Base-by-base conservation (phyloP, 495 filamentous ascomycete genomes). In the Hyaloscypha finlandica region DNA sequence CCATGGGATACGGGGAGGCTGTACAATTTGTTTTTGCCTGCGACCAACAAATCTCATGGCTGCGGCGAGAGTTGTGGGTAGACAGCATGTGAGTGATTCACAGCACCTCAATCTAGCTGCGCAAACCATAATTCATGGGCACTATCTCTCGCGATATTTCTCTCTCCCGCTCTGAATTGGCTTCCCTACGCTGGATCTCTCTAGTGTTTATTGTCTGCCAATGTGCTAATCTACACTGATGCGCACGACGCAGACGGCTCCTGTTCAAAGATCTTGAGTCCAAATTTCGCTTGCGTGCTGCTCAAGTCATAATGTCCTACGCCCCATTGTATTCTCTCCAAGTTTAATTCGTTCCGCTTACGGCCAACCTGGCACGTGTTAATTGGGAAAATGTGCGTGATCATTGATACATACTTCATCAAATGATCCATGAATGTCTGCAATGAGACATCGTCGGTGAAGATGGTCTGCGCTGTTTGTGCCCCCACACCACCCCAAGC, bases 361-460 rank as follows among this genome's bases (percentile, higher is more conserved):
- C 84, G 19, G 84, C 84, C 72, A 86, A 68, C 71, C 80, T 82
- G 59, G 60, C 75, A 42, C 71, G 66, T 48, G 63, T 54, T 62
- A 67, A 61, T 31, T 65, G 12, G 2, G 11, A 30, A 4, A 61
- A 1, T 4, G 0, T 22, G 33, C 54, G 4, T 19, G n/a, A 29
- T 65, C 70, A 69, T 67, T 62, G 73, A 65, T 35, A 82, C 90
- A 81, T 78, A 94, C 92, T 99, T 99, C 96, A 99, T 99, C 76
- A 99, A 80, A 81, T 96, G 92, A 70, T 99, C 96, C 95, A 98
- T 99, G 75, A 99, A 99, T 8, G 94, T 98, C 78, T 98, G 95
- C 74, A 99, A 81, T 29, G 93, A 97, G 61, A 99, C 96, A 79
- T 99, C 96, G 73, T 99, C 96, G 2, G 96, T 99, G 79, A 99